Evolutionary conservation across 495 filamentous ascomycete species (phyloP), one percentile per base, ranked within the genome.

Genomic region (Cairneyella variabilis): DNA sequence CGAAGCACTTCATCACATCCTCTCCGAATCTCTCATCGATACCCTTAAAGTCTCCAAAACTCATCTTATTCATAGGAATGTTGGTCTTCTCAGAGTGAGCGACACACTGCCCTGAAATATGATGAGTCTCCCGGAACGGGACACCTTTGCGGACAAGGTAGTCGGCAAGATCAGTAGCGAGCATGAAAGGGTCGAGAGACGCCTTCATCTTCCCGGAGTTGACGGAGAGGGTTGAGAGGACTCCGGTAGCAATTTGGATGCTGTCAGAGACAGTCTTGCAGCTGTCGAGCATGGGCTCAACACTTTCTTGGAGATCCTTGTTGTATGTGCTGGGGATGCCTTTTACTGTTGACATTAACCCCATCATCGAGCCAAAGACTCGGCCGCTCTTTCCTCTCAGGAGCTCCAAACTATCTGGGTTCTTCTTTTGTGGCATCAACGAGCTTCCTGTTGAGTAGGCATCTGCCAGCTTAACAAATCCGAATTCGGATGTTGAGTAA

Each of bases 311-410:
- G 12, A 14, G 28, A 14, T 32, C 28, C 28, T 32, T 32, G 28
- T 32, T 32, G 28, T 32, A 32, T 6, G 28, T 32, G 28, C 28
- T 32, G 2, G 92, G 90, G 18, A 96, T 76, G 28, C 87, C 87
- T 75, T 97, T 97, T 65, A 89, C 82, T 12, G 85, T 93, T 68
- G 79, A 82, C 83, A 90, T 92, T 60, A 97, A 75, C 28, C 92
- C 92, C 7, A 88, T 79, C 85, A 96, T 90, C 61, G 91, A 84
- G 11, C 62, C 62, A 64, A 96, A 92, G 8, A 84, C 83, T 39
- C 91, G 77, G 1, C 91, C 91, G 28, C 79, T 74, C 75, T 97
- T 97, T 16, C 91, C 92, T 4, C 92, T 79, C 26, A 97, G 76
- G 42, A 97, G 80, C 68, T 97, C 92, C 27, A 97, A 73, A 53